Conservation (phyloP, 1,284 basidiomycete species). For the Papiliotrema terrestris region DNA sequence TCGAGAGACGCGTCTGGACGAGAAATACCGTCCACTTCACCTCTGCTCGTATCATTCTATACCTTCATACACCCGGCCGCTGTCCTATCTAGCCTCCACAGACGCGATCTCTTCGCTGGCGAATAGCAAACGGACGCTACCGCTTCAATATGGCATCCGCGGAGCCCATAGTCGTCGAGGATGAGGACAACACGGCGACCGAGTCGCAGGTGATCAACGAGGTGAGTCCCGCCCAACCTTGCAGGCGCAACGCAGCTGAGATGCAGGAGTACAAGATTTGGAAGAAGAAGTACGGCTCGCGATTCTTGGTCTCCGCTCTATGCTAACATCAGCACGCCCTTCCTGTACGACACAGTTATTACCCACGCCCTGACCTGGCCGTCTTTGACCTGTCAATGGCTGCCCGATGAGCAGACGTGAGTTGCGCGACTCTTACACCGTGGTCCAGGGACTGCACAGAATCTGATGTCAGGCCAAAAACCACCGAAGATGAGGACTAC, state of each 20-base stretch:
- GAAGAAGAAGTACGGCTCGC: conserved; percentile 70
- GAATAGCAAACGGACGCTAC: not conserved
- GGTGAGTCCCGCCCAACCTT: conserved; percentile 54
- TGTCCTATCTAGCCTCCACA: not conserved
- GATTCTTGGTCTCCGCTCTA: not conserved
- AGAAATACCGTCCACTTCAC: too few species aligned
- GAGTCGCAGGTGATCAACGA: conserved; percentile 91
- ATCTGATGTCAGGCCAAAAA: conserved; percentile 58
- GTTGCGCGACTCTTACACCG: conserved; percentile 35
- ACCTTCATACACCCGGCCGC: too few species aligned
- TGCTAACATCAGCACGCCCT: conserved; percentile 60
- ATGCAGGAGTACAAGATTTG: conserved; percentile 55
- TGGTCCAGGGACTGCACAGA: not conserved
- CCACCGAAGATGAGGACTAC: conserved; percentile 63
- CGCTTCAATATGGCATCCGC: conserved; percentile 26
- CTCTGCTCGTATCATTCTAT: too few species aligned
- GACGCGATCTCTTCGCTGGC: too few species aligned
- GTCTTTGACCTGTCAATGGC: conserved; percentile 96
- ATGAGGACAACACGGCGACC: conserved; percentile 59
- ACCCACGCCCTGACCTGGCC: conserved; percentile 99
- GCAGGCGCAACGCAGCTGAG: conserved; percentile 3
- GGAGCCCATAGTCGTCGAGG: conserved; percentile 53
- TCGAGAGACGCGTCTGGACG: too few species aligned
- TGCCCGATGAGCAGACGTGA: conserved; percentile 91
- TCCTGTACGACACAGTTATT: conserved; percentile 95